Evolutionary conservation across 2,329 filamentous ascomycete genomes (phyloP), one percentile per base, ranked within the genome.

Genomic region (Massarina eburnea): DNA sequence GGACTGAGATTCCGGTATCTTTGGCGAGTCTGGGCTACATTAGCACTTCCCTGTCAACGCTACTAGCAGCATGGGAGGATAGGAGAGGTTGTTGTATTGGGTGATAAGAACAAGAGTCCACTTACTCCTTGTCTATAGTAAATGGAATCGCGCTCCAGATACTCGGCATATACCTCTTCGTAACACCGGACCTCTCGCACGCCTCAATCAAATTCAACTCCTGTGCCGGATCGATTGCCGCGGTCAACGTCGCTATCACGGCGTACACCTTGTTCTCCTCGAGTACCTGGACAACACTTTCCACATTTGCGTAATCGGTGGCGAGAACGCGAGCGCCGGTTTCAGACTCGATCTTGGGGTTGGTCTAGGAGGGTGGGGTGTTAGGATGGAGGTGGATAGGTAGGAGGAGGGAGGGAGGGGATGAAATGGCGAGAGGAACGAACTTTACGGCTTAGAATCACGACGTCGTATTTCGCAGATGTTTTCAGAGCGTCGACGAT

Each of bases 171-270:
- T 76, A 72, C 17, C 75, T 57, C 42, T 64, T 66, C 0, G 75
- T 76, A 0, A 51, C 43, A 3, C 37, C 48, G 1, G 75, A 72
- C 15, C 53, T 51, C 18, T 71, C 73, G 1, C 75, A 73, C 1
- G 76, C 76, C 7, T 63, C 55, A 34, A 79, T 73, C 9, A 79
- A 64, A 26, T 73, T 71, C n/a, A 73, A 20, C 49, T 79, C 70
- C 1, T 63, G 61, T 12, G 60, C 61, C 4, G 39, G 55, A 56
- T 15, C 60, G 24, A 50, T 56, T 2, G 18, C 12, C 3, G 29
- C 10, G 27, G 46, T 68, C 9, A 50, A 22, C 50, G 20, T 58
- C 47, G 74, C 77, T 29, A 80, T 70, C 27, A 78, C 57, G 1
- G 72, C 76, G 35, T 75, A 58, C 17, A 78, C 53, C 0, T 70